These are phyloP conservation scores for Tremella mesenterica DNA, from an alignment of 768 basidiomycete species.

Conservation along the genomic window DNA sequence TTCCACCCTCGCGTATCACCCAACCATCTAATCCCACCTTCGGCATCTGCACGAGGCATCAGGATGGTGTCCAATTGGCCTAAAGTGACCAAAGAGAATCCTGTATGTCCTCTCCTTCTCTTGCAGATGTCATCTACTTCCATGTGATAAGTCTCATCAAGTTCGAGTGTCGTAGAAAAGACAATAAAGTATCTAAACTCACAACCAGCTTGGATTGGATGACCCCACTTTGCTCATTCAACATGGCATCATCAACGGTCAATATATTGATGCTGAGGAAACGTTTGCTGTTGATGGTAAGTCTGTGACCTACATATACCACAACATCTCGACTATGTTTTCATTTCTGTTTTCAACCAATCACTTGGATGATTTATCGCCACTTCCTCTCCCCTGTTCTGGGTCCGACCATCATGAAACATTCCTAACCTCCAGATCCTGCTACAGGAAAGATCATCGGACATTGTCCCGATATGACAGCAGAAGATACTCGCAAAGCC, in stretches of 20 bases:
- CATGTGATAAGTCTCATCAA: not conserved
- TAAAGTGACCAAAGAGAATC: slow-evolving; percentile 36
- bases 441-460: slow-evolving; percentile 77
- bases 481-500: slow-evolving; percentile 72
- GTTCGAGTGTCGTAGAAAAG: not conserved
- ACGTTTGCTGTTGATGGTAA: slow-evolving; percentile 68
- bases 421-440: slow-evolving; percentile 57
- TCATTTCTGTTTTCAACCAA: too few relatives aligned
- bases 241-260: slow-evolving; percentile 70
- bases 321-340: too few relatives aligned
- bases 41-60: too few relatives aligned
- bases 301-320: too few relatives aligned
- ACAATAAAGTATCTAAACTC: not conserved
- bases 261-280: slow-evolving; percentile 73
- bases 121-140: not conserved
- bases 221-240: slow-evolving; percentile 66
- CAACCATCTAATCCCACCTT: too few relatives aligned
- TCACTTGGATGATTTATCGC: too few relatives aligned
- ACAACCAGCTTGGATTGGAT: slow-evolving; percentile 50
- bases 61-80: slow-evolving; percentile 40
- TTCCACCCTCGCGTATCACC: too few relatives aligned
- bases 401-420: not conserved
- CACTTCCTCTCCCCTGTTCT: too few relatives aligned
- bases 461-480: slow-evolving; percentile 78
- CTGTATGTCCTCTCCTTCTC: slow-evolving; percentile 15